These are phyloP conservation scores for Crithidia mellificae DNA, from an alignment of 208 protist genomes.

Conservation along the genomic window DNA sequence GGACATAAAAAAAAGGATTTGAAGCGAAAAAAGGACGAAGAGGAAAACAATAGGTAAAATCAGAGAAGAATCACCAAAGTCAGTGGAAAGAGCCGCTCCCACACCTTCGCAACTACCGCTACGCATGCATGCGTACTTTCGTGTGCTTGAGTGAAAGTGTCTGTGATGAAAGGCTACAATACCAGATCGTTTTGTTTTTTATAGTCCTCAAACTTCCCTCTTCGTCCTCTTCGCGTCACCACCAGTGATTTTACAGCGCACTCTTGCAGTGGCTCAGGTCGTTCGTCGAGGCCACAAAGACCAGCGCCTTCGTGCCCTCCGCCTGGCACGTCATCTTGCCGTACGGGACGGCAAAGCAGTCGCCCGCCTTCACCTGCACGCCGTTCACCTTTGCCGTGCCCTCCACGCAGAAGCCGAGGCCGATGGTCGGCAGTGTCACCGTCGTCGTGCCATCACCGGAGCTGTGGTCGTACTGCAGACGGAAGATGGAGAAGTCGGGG, in stretches of 20 bases:
- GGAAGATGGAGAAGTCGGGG: constrained; percentile 85
- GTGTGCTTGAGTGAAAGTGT: too few relatives aligned
- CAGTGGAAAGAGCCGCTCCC: too few relatives aligned
- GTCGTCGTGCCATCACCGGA: constrained; percentile 32
- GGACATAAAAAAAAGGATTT: not conserved
- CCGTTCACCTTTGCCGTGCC: constrained; percentile 74
- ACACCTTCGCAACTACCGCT: too few relatives aligned
- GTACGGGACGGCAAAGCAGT: constrained; percentile 84
- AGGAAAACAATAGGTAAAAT: constrained; percentile 17
- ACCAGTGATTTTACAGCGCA: constrained; percentile 7
- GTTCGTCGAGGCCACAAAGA: constrained; percentile 89
- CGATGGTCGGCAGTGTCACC: constrained; percentile 77
- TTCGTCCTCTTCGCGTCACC: too few relatives aligned
- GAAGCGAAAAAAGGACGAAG: not conserved
- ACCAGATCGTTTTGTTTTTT: not conserved
- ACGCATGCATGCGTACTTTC: not conserved
- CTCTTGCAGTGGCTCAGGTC: constrained; percentile 16
- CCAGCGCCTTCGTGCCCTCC: constrained; percentile 45
- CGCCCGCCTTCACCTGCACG: constrained; percentile 53
- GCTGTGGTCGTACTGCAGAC: constrained; percentile 62
- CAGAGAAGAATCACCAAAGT: not conserved
- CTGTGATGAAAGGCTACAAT: too few relatives aligned
- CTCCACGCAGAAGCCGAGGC: constrained; percentile 83
- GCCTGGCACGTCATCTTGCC: constrained; percentile 63
- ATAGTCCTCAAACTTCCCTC: too few relatives aligned